These are phyloP conservation scores for Chrysanthemum seticuspe DNA, from an alignment of 129 eudicot genomes.

Conservation along the genomic window DNA sequence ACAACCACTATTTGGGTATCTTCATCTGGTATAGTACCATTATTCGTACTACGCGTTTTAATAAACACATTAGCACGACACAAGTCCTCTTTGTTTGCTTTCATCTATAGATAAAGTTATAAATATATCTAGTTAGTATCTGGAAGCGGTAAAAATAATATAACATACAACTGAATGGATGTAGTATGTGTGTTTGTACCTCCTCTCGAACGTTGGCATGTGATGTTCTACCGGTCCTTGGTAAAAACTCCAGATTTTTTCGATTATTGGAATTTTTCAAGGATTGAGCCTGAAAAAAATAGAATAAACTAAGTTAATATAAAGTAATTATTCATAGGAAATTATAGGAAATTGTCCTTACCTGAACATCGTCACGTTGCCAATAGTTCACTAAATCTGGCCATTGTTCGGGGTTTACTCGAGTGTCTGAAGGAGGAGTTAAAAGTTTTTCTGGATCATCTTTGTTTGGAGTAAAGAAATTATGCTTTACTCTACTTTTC, in stretches of 20 bases:
- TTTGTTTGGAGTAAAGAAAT: neutral
- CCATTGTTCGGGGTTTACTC: neutral
- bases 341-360: neutral
- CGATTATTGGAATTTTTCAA: neutral
- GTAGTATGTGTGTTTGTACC: neutral
- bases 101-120: too few species aligned
- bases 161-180: too few species aligned
- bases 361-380: neutral
- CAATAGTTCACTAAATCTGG: neutral
- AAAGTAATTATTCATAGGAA: too few species aligned
- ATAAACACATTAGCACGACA: too few species aligned
- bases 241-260: neutral
- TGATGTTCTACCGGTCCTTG: neutral
- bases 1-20: too few species aligned
- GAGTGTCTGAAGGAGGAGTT: neutral
- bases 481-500: neutral
- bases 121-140: too few species aligned
- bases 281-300: conserved; percentile 1
- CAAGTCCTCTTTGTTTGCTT: too few species aligned
- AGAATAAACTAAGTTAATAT: neutral
- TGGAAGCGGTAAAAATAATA: too few species aligned
- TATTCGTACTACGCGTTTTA: too few species aligned
- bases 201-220: conserved; percentile 4
- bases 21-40: too few species aligned
- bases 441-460: neutral